Base-by-base conservation (phyloP, 495 filamentous ascomycete genomes). In the Lindgomyces ingoldianus region DNA sequence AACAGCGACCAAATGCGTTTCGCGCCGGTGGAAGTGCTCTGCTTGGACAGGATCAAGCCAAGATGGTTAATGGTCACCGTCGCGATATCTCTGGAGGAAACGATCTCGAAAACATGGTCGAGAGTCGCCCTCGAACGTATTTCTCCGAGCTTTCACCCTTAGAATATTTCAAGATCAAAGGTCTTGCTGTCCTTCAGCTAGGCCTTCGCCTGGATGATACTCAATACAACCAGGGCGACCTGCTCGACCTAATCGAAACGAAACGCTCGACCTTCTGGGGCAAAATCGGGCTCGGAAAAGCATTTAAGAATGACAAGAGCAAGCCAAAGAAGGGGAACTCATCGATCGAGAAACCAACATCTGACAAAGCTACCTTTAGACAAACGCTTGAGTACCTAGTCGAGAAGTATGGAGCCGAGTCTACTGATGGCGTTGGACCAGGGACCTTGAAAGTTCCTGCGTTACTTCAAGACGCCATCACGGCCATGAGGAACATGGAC, bases 401-500 rank as follows among this genome's bases (percentile, higher is more conserved):
- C 21, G 94, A 99, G 61, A 87, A 91, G 61, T 93, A 97, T 68
- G 93, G 93, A 41, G 93, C 91, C 29, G 94, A 99, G 73, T 96
- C 91, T 6, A 96, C 91, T 9, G 91, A 96, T 73, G 95, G 95
- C 22, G 89, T 99, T 59, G 94, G 95, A 9, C 94, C 94, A 18
- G 93, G 92, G 36, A 86, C 89, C 51, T 80, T 99, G 27, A 87
- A 89, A 57, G 89, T 98, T 41, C 94, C 94, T 14, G 87, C 89
- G 1, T 81, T 99, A 57, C 83, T 99, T 36, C 92, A 98, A 72
- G 95, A 98, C 70, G 85, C 92, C 25, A 85, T 98, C 14, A 89
- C 89, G 4, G 90, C 93, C 26, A 94, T 99, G 90, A 86, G 91
- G 65, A 93, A 91, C 72, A 99, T 98, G 92, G 94, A 99, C 76